Evolutionary conservation across 768 basidiomycete genomes (phyloP), one percentile per base, ranked within the genome.

Genomic region (Pleurotus platypus): DNA sequence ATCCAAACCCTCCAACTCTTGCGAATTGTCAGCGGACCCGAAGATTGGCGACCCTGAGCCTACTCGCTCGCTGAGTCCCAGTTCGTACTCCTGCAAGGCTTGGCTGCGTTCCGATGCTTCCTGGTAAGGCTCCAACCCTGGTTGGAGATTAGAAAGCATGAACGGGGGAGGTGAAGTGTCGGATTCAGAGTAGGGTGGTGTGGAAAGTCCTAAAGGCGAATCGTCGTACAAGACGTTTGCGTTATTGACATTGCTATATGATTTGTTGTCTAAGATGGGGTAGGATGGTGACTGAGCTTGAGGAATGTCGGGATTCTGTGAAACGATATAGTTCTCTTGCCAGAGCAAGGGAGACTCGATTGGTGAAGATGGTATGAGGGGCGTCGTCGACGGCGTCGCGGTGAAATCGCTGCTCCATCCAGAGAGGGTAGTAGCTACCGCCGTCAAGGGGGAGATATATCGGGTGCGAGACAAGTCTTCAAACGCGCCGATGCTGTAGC

Each of bases 31-130:
- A 7, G 47, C 22, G 39, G 38, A 54, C 7, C 42, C 42, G 39
- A 54, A 54, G 37, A 54, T 18, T 30, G 51, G 51, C 39, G 51
- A 54, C 51, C 51, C 51, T 54, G 51, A 54, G 18, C 51, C 37
- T 39, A 54, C 24, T n/a, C 51, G 51, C 51, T 54, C 51, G 51
- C 51, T 54, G 51, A 54, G 51, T 54, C 51, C 51, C 11, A 54
- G 51, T 16, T 24, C 51, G 20, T 54, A 54, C 39, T 54, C 51
- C 51, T 54, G 38, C 27, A 54, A 42, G 8, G 51, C 51, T 54
- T 54, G 51, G 51, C 51, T 54, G 18, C 51, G 24, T 22, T 54
- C 51, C 9, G 30, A 35, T 18, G 39, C 51, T 42, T 54, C 51
- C 24, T 43, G 51, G 39, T 54, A 54, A 22, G 39, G 16, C n/a